phyloP scores from a whole-genome alignment of 345 rosid genomes.

The Cochlearia excelsa region DNA sequence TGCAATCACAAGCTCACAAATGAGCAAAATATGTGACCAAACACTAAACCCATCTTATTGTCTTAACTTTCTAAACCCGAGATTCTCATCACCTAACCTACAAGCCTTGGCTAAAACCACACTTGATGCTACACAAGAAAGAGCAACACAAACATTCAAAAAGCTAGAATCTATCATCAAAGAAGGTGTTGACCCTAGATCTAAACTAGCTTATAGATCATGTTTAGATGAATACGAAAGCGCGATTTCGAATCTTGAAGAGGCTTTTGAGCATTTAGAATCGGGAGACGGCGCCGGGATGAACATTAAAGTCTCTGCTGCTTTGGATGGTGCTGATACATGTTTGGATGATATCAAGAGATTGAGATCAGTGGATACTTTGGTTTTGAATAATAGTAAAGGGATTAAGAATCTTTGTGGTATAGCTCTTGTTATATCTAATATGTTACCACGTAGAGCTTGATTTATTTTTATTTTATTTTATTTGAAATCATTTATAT shows the following conservation, averaged over 20 bases:
- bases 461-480: not conserved
- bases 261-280: slow-evolving; percentile 30
- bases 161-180: slow-evolving; percentile 30
- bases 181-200: slow-evolving; percentile 31
- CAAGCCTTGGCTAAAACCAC: slow-evolving; percentile 31
- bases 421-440: slow-evolving; percentile 35
- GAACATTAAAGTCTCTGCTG: slow-evolving; percentile 35
- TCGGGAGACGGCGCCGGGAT: slow-evolving; percentile 26
- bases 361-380: slow-evolving; percentile 27
- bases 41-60: slow-evolving; percentile 30
- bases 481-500: no score
- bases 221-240: slow-evolving; percentile 30
- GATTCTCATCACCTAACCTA: slow-evolving; percentile 27
- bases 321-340: slow-evolving; percentile 31
- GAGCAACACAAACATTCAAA: slow-evolving; percentile 21
- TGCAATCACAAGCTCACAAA: slow-evolving; percentile 31
- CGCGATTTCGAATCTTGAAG: slow-evolving; percentile 11
- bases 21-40: slow-evolving; percentile 33
- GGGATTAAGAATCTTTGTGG: slow-evolving; percentile 33
- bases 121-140: slow-evolving; percentile 27
- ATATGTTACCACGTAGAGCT: slow-evolving; percentile 33
- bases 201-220: slow-evolving; percentile 32
- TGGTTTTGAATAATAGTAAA: slow-evolving; percentile 28
- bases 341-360: slow-evolving; percentile 36
- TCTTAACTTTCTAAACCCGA: slow-evolving; percentile 24